Conservation (phyloP, 2,329 filamentous ascomycete species). For the Penicillium sp. region DNA sequence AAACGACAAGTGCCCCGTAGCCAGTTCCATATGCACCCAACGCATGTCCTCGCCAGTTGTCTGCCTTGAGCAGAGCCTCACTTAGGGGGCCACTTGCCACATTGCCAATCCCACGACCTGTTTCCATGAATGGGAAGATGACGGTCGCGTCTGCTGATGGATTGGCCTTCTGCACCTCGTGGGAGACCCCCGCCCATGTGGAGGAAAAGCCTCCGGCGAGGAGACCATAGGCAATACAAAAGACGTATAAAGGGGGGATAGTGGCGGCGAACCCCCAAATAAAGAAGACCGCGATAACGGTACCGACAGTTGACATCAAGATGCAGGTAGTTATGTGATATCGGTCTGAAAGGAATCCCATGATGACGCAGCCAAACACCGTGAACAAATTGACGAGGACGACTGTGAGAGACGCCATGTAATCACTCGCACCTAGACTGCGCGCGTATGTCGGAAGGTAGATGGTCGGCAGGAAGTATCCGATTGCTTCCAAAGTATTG, state of each 20-base stretch:
- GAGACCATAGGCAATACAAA: constrained; percentile 21
- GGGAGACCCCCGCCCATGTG: constrained; percentile 22
- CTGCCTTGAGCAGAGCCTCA: constrained; percentile 18
- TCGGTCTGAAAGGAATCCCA: constrained; percentile 23
- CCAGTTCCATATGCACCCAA: constrained; percentile 20
- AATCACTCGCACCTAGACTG: constrained; percentile 21
- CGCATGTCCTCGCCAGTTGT: constrained; percentile 12
- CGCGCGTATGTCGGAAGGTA: constrained; percentile 34
- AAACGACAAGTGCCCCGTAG: constrained; percentile 20
- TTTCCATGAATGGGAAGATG: constrained; percentile 25
- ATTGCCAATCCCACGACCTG: constrained; percentile 22
- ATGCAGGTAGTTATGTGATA: constrained; percentile 23
- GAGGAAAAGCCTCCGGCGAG: constrained; percentile 22
- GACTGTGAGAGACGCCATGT: constrained; percentile 25
- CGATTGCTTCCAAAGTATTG: constrained; percentile 35
- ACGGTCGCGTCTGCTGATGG: constrained; percentile 18
- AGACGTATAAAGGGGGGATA: constrained; percentile 17
- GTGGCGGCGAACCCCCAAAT: constrained; percentile 19
- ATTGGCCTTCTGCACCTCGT: constrained; percentile 18
- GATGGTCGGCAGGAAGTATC: constrained; percentile 37
- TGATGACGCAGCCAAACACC: constrained; percentile 40
- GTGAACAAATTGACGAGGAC: constrained; percentile 32
- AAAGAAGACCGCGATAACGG: constrained; percentile 20
- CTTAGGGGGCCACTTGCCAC: constrained; percentile 22
- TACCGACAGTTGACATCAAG: constrained; percentile 21